Percentiles rank a stretch among this genome's conserved stretches.
phyloP scores from a whole-genome alignment of 2,329 filamentous ascomycete species.

The Ceratocystis variospora region DNA sequence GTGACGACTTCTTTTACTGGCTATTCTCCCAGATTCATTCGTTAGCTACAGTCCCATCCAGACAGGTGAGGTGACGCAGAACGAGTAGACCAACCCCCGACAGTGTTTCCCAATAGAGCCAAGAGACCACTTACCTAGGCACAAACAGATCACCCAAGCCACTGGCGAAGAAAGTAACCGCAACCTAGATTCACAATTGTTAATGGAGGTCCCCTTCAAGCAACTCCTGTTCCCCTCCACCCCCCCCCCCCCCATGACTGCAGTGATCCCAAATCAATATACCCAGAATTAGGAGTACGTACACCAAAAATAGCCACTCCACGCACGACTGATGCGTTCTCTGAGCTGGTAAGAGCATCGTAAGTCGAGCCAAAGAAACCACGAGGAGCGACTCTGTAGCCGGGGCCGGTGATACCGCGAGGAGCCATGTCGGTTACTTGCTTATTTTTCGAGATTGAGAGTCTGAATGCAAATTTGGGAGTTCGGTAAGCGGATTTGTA shows the following conservation, averaged over 20 bases:
- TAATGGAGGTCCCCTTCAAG: neutral
- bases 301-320: slow-evolving; percentile 56
- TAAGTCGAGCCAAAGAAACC: slow-evolving; percentile 47
- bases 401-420: slow-evolving; percentile 17
- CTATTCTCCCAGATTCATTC: neutral
- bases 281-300: slow-evolving; percentile 26
- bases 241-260: neutral
- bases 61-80: neutral
- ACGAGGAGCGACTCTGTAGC: slow-evolving; percentile 19
- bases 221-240: neutral
- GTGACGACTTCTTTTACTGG: neutral
- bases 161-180: slow-evolving; percentile 53
- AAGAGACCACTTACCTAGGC: slow-evolving; percentile 39
- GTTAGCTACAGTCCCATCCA: neutral
- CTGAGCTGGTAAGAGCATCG: slow-evolving; percentile 47
- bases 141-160: slow-evolving; percentile 45
- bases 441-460: no score
- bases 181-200: slow-evolving; percentile 33
- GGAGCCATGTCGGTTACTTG: slow-evolving; percentile 9
- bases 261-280: neutral
- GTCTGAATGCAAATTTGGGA: no score
- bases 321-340: slow-evolving; percentile 55
- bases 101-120: neutral
- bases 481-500: no score
- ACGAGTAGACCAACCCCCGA: neutral